Base-by-base conservation (phyloP, 768 basidiomycete species). In the Kondoa subrosea region DNA sequence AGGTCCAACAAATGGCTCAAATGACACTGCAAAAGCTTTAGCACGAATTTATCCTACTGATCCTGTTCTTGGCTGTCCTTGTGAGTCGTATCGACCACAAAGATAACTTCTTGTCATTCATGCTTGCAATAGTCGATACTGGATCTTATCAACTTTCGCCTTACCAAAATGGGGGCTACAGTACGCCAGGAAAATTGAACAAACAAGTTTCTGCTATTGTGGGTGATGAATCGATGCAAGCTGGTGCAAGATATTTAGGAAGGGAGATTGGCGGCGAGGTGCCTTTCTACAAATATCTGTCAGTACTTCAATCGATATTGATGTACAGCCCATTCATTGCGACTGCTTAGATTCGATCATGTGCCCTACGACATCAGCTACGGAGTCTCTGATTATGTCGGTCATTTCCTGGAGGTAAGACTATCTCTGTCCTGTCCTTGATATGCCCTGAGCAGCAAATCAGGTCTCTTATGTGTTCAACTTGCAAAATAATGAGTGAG, bases 101-200 rank as follows among this genome's bases (percentile, higher is more conserved):
- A 71, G 72, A 0, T 70, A 65, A 56, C 72, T 71, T 0, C 70
- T n/a, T n/a, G n/a, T n/a, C n/a, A n/a, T n/a, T n/a, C n/a, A n/a
- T n/a, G n/a, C n/a, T n/a, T n/a, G n/a, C n/a, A n/a, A n/a, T n/a
- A n/a, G n/a, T 65, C 70, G 59, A 68, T 60, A 72, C 71, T 0
- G 73, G 73, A 2, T 71, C 72, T 40, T 59, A 59, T 27, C 58
- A 59, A 27, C 58, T 59, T 25, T 12, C 4, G 4, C 58, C 58
- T 14, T 25, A 25, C 58, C 58, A 59, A 31, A 25, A 4, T 59
- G 58, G 58, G 4, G 25, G 25, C 21, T 59, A 25, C 29, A 27
- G 8, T 4, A 59, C 58, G 14, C 58, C 58, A 25, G 58, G 58
- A 4, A 4, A 25, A 59, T 27, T 59, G 25, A 59, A 59, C 58